These are phyloP conservation scores for Solanum chilense DNA, from an alignment of 257 asterid genomes.

Conservation along the genomic window DNA sequence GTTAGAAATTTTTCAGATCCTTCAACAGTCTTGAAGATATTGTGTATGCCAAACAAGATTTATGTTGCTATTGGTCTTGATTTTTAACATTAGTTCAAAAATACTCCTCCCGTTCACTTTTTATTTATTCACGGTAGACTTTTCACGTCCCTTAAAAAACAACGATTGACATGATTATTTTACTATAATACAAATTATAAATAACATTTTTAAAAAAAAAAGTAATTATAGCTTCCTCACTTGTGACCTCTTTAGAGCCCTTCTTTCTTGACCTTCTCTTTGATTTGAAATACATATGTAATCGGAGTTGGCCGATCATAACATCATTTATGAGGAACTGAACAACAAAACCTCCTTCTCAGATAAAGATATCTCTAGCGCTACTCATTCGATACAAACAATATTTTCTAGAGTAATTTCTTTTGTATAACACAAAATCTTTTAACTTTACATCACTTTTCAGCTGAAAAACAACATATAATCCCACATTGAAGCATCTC, in stretches of 20 bases:
- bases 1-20: background rate
- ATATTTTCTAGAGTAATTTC: background rate
- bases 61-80: background rate
- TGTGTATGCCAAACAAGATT: background rate
- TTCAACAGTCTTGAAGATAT: background rate
- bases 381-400: background rate
- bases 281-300: too few relatives aligned
- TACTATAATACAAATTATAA: too few relatives aligned
- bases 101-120: background rate
- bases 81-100: background rate
- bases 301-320: too few relatives aligned
- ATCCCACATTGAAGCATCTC: background rate
- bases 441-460: background rate
- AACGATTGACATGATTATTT: too few relatives aligned
- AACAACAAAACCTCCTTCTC: too few relatives aligned
- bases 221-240: background rate
- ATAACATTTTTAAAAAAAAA: too few relatives aligned
- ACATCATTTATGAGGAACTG: too few relatives aligned
- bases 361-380: too few relatives aligned
- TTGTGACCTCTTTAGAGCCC: background rate
- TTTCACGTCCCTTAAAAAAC: background rate
- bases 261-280: too few relatives aligned
- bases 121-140: background rate
- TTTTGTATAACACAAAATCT: background rate
- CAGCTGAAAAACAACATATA: background rate